Evolutionary conservation across 2,329 filamentous ascomycete species (phyloP), one percentile per base, ranked within the genome.

Genomic region (Diaporthe velutina): DNA sequence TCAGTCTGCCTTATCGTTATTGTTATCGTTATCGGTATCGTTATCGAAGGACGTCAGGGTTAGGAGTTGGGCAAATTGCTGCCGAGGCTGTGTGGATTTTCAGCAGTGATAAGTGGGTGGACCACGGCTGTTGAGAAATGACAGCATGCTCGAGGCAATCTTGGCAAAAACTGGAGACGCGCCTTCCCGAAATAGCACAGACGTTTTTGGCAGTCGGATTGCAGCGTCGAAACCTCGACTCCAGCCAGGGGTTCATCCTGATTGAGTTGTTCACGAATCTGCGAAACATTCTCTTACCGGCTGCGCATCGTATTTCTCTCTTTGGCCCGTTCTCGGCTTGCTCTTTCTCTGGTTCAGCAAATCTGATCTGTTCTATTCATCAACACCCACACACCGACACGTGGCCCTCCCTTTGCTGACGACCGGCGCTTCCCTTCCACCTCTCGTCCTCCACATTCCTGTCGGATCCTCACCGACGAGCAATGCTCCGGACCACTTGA

Each of bases 401-500:
- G 64, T 72, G 70, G 70, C 70, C 57, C 58, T 42, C 55, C 57
- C 68, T 71, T 35, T 60, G 54, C 60, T 48, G 40, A 61, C 50
- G 22, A 68, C 22, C 1, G 13, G 30, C 13, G 52, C 42, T 25
- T 42, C 40, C 13, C 19, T 22, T 55, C 54, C 19, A 5, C 22
- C 38, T 30, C 58, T 15, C 25, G 30, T 38, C 61, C 64, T 55
- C 60, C 61, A 61, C 71, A 74, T 74, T 70, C 68, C 61, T 75
- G 64, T 61, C 74, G 70, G 68, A 66, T 50, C 42, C 55, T 66
- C 48, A 30, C 73, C 73, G 64, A 74, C 71, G 40, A 70, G 55
- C 72, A 74, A 76, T 74, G 73, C 75, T 52, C 50, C 60, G 55
- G 33, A n/a, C 61, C 55, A 74, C 73, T 66, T 61, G 57, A 67